A percentile compares a stretch with the other conserved stretches of the same genome.
Conservation (phyloP, 805 yeast genomes). For the Barnettozyma populi region DNA sequence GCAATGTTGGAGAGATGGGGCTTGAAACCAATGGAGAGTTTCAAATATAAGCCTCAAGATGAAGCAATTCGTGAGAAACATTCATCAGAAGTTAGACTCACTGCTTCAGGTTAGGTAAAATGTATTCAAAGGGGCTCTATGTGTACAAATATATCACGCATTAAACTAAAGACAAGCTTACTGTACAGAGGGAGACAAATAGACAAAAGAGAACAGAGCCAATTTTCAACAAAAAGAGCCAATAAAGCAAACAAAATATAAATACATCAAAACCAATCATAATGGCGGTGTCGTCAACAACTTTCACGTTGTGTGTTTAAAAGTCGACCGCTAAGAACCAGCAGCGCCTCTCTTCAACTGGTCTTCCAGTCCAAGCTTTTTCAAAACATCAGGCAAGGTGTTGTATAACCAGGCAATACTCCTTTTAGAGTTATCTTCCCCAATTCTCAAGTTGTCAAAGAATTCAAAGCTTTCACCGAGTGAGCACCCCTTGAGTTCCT, state of each 20-base stretch:
- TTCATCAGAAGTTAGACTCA: not conserved
- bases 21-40: conserved; percentile 48
- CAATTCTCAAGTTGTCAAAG: conserved; percentile 28
- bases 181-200: not conserved
- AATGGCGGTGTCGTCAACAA: not conserved
- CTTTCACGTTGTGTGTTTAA: not conserved
- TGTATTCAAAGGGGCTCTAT: too few relatives aligned
- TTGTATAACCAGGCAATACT: conserved; percentile 34
- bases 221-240: conserved; percentile 25
- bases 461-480: conserved; percentile 26
- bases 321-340: conserved; percentile 5
- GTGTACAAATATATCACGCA: not conserved
- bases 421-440: conserved; percentile 27
- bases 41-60: conserved; percentile 21
- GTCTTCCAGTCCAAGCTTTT: conserved; percentile 25
- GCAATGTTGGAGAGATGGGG: conserved; percentile 70
- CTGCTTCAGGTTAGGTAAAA: not conserved
- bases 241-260: conserved; percentile 52
- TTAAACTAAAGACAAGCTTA: not conserved
- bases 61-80: conserved; percentile 2
- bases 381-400: conserved; percentile 27
- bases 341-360: conserved; percentile 21
- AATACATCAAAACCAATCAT: not conserved
- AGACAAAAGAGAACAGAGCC: not conserved
- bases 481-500: conserved; percentile 23